Evolutionary conservation across 352 stramenopile genomes (phyloP).

Genomic region (Globisporangium ultimum): DNA sequence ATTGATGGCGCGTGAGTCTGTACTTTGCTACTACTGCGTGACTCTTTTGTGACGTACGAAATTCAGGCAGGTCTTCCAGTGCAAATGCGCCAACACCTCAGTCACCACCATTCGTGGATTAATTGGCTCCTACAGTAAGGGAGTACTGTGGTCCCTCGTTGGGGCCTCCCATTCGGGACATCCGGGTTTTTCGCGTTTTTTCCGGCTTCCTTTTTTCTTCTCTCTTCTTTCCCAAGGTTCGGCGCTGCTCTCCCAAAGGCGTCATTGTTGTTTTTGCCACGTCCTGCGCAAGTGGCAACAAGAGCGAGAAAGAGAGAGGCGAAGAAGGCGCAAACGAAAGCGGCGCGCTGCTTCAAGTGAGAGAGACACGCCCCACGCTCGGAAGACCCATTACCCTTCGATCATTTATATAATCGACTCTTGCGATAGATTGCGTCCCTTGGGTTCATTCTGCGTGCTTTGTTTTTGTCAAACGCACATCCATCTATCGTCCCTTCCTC

Average conservation of each 20-base stretch:
- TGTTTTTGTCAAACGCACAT: not conserved
- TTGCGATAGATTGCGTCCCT: too few relatives aligned
- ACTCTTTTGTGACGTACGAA: too few relatives aligned
- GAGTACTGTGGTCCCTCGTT: not conserved
- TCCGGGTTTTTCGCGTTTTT: conserved; percentile 3
- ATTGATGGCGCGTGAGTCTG: too few relatives aligned
- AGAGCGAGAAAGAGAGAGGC: conserved; percentile 4
- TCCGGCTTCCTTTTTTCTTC: conserved; percentile 13
- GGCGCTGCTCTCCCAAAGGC: not conserved
- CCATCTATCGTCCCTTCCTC: not conserved
- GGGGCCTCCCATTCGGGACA: conserved; percentile 1
- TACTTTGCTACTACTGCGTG: too few relatives aligned
- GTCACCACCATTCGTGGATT: too few relatives aligned
- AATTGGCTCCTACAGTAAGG: too few relatives aligned
- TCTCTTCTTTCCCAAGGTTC: not conserved
- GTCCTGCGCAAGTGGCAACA: conserved; percentile 39
- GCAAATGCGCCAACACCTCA: too few relatives aligned
- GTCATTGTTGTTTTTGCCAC: conserved; percentile 63
- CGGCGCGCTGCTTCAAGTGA: not conserved
- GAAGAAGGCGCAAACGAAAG: not conserved
- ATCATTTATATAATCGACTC: too few relatives aligned
- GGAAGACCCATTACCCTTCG: too few relatives aligned
- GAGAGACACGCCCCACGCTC: not conserved
- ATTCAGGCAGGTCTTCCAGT: too few relatives aligned
- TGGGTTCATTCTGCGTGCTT: not conserved